Evolutionary conservation across 2,329 filamentous ascomycete genomes (phyloP), one percentile per base, ranked within the genome.

Genomic region (Alternaria hordeiaustralica): DNA sequence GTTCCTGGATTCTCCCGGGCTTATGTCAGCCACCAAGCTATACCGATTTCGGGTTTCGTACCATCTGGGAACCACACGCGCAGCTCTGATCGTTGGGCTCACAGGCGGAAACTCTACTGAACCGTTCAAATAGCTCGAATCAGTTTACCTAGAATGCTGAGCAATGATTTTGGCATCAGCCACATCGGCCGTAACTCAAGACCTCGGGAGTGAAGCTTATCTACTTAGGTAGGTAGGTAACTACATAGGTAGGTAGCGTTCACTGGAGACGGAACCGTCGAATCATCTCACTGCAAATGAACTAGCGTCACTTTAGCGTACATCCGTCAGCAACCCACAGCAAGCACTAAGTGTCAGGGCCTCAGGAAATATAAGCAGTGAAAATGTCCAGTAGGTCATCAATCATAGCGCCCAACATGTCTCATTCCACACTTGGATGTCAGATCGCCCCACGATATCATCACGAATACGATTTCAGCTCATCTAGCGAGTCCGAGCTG

Each of bases 391-490:
- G 28, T 36, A 12, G 13, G 28, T 36, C 2, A 51, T 15, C 8
- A 9, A 12, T 23, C 20, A 36, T 30, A 33, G 28, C 49, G 8
- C 28, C 33, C 47, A 64, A 59, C 8, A 75, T 74, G 72, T 47
- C 65, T 9, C 47, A 55, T 3, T 66, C 72, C 4, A 63, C 65
- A 2, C 62, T 75, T 50, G 73, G 73, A 8, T 74, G 70, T 58
- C 72, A 76, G 44, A 76, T 76, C 6, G 72, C 73, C 12, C 73
- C 72, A 0, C 54, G 71, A 13, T 76, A 75, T 51, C 54, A 72
- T 4, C 60, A 67, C 25, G 68, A 69, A 11, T 69, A 68, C 45
- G 57, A 67, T 18, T 67, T 50, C 12, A 67, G 68, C n/a, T 66
- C 51, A 18, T 61, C 65, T 4, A 64, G 51, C 49, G 63, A 63